Evolutionary conservation across 345 rosid species (phyloP), one percentile per base, ranked within the genome.

Genomic region (Citrus hindsii): DNA sequence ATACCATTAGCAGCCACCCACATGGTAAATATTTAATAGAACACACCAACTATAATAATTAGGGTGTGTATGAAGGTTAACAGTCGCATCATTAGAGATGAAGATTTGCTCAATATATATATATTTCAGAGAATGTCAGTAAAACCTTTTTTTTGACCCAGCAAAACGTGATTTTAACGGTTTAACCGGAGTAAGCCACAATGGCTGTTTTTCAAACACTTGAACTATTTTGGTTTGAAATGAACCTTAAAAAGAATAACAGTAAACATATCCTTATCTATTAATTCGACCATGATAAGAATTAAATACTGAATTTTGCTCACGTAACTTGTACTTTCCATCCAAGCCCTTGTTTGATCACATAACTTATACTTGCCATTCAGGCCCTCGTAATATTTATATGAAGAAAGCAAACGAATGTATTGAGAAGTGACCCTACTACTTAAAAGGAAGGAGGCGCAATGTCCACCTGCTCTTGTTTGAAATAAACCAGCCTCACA

Each of bases 401-500:
- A 46, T 46, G 18, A 0, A 46, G 51, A 18, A 18, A 53, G 21
- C 22, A 53, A 75, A 51, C 51, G 78, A 55, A 51, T 51, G 61
- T 63, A 63, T 22, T 16, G 33, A 33, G 22, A 65, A 32, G 9
- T 12, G 62, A 30, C 71, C 79, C 69, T 53, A 70, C 74, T 66
- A 69, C 53, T 56, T 77, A 7, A 76, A 40, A 40, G 76, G 46
- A 25, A 51, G 62, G 80, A 5, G 62, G 80, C 69, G 53, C 78
- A 21, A 6, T 76, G 60, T 71, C 76, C 71, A 69, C 25, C 81
- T 73, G 81, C 40, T 58, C 67, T 40, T 67, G 69, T 67, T 66
- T 68, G 75, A 35, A 35, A 35, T 14, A 37, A 46, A 40, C 71
- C 79, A 68, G 30, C 8, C 18, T 63, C 71, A 73, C 19, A 10